Conservation (phyloP, 2,329 filamentous ascomycete species). For the Ophiostoma triangulosporum region DNA sequence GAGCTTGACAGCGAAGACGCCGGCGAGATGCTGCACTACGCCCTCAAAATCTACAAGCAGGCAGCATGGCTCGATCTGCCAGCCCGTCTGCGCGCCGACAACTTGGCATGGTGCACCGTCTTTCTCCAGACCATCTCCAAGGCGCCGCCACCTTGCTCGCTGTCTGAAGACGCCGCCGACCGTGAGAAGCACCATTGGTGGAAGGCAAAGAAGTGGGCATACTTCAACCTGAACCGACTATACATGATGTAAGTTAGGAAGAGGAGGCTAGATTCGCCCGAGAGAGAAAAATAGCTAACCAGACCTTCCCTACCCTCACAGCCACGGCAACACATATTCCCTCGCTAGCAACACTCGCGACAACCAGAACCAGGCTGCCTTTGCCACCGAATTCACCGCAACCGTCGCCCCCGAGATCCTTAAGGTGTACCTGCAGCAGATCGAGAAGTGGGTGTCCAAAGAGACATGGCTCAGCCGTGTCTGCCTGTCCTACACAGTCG, state of each 20-base stretch:
- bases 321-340: conserved; percentile 77
- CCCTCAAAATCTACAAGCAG: conserved; percentile 96
- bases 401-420: conserved; percentile 93
- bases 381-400: conserved; percentile 79
- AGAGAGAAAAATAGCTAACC: background rate
- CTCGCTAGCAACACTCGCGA: conserved; percentile 60
- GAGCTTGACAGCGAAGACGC: conserved; percentile 88
- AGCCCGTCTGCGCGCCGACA: conserved; percentile 66
- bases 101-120: conserved; percentile 90
- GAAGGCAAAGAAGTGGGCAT: conserved; percentile 99
- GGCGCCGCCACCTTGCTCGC: conserved; percentile 61
- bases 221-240: conserved; percentile 90
- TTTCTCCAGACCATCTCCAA: conserved; percentile 88
- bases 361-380: conserved; percentile 65
- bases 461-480: conserved; percentile 89
- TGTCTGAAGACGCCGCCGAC: conserved; percentile 68
- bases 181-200: conserved; percentile 95
- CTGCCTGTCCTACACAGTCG: conserved; percentile 81
- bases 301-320: conserved; percentile 26
- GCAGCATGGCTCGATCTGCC: conserved; percentile 86
- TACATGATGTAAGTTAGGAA: conserved; percentile 74
- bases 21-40: conserved; percentile 89
- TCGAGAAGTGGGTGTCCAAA: conserved; percentile 96
- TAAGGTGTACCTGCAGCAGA: conserved; percentile 84
- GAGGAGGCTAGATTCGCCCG: too few species aligned